Conservation (phyloP, 148 eudicot species). For the Nepenthes mirabilis region DNA sequence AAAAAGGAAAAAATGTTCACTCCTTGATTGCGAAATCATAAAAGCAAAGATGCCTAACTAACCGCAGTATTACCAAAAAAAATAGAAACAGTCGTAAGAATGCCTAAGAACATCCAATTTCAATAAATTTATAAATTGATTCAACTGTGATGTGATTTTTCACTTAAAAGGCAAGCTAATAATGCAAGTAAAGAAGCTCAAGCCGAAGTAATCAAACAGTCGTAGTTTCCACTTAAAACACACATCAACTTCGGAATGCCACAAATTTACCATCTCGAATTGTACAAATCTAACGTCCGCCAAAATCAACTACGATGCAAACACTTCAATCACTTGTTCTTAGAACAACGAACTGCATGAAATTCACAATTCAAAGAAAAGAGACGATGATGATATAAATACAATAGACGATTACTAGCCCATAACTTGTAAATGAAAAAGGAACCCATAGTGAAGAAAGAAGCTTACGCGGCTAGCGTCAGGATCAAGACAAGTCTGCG, state of each 20-base stretch:
- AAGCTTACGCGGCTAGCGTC: conserved; percentile 74
- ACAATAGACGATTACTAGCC: background rate
- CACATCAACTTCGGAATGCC: background rate
- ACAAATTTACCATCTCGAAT: background rate
- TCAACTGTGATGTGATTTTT: too few species aligned
- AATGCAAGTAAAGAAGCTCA: background rate
- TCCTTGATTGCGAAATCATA: too few species aligned
- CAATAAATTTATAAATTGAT: too few species aligned
- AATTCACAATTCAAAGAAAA: background rate
- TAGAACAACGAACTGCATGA: background rate
- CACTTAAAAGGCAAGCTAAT: too few species aligned
- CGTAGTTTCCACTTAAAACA: background rate
- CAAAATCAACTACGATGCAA: too few species aligned
- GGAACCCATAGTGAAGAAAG: background rate
- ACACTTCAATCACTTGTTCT: background rate
- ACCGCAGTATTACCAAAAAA: too few species aligned
- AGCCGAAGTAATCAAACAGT: background rate
- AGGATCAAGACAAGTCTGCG: conserved; percentile 97
- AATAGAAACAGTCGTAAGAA: too few species aligned
- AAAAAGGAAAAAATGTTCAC: too few species aligned
- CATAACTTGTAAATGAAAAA: background rate
- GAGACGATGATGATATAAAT: background rate
- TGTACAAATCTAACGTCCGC: background rate
- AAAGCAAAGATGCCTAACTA: too few species aligned
- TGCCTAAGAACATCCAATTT: too few species aligned